A percentile compares a stretch with the other conserved stretches of the same genome.
Evolutionary conservation across 345 rosid species (phyloP).

Genomic region (Rubroshorea leprosula): DNA sequence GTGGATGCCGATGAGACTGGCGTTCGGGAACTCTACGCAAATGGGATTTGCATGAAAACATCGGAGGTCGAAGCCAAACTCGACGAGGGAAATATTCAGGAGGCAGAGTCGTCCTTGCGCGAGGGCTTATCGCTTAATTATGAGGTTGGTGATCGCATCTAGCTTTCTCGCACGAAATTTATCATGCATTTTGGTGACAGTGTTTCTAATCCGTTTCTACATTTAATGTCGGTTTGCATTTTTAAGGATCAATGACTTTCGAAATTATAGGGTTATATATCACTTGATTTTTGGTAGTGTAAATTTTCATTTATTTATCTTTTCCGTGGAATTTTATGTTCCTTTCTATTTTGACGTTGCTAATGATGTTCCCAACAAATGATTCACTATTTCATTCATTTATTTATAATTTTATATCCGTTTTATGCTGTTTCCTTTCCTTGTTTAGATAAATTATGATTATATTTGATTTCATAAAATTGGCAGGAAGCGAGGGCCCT

Average conservation of each 20-base stretch:
- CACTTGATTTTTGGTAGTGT: neutral
- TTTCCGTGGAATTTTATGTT: neutral
- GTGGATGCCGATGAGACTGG: conserved; percentile 30
- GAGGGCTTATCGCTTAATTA: conserved; percentile 82
- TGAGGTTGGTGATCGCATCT: conserved; percentile 40
- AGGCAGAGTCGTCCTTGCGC: conserved; percentile 86
- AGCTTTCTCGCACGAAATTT: neutral
- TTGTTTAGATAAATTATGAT: neutral
- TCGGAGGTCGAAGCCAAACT: conserved; percentile 84
- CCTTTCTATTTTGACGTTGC: neutral
- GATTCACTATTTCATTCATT: too few species aligned
- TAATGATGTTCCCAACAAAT: too few species aligned
- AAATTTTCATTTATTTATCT: neutral
- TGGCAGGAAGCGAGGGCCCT: conserved; percentile 93
- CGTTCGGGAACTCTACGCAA: conserved; percentile 51
- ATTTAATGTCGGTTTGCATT: neutral
- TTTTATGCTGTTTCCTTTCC: neutral
- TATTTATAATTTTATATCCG: neutral
- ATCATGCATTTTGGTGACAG: neutral
- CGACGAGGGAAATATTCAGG: conserved; percentile 83
- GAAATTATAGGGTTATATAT: neutral
- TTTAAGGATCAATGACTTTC: neutral
- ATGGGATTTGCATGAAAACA: conserved; percentile 63
- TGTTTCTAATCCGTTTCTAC: neutral
- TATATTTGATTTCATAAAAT: neutral